Percentiles rank a stretch among this genome's conserved stretches.
Evolutionary conservation across 306 rosid genomes (phyloP).

Genomic region (Amphicarpaea edgeworthii): DNA sequence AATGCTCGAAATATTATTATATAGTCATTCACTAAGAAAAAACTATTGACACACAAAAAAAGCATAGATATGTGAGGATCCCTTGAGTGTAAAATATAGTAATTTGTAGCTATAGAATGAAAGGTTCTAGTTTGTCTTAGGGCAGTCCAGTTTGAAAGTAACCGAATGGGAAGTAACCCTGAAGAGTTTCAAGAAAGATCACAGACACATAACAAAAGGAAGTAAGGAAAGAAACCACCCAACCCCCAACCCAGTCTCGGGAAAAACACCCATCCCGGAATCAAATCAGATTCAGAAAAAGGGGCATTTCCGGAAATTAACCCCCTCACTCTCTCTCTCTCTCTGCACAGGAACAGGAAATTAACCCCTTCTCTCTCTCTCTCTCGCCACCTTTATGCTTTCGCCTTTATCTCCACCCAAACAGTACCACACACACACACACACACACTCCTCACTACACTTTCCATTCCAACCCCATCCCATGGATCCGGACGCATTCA

Average conservation of each 20-base stretch:
- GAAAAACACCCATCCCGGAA: conserved; percentile 32
- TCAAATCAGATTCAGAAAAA: conserved; percentile 31
- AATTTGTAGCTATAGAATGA: no score
- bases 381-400: conserved; percentile 43
- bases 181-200: conserved; percentile 17
- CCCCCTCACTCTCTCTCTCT: background rate
- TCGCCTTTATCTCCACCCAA: conserved; percentile 48
- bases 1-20: background rate
- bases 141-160: background rate
- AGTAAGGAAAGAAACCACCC: background rate
- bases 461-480: conserved; percentile 21
- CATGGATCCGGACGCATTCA: conserved; percentile 89
- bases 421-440: conserved; percentile 42
- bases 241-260: conserved; percentile 38
- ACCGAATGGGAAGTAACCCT: background rate
- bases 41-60: no score
- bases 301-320: conserved; percentile 63
- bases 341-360: conserved; percentile 42
- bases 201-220: background rate
- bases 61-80: no score
- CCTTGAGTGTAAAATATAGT: no score
- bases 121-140: conserved; percentile 14
- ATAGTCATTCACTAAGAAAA: no score
- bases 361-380: conserved; percentile 24
- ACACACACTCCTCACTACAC: conserved; percentile 13